Conservation (phyloP, 805 yeast species). For the fission yeast (Schizosaccharomyces pombe) region ASM294v3 CU329670.1:1209501-1210000, state of each 20-base stretch:
- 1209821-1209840: too few relatives aligned
- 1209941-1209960: too few relatives aligned
- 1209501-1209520: constrained; percentile 2
- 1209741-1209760: constrained; percentile 21
- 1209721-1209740: constrained; percentile 34
- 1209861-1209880: too few relatives aligned
- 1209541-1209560: constrained; percentile 4
- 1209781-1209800: constrained; percentile 36
- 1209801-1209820: constrained; percentile 25
- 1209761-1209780: constrained; percentile 64
- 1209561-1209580: constrained; percentile 26
- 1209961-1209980: too few relatives aligned
- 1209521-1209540: background rate
- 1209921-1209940: background rate
- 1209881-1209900: too few relatives aligned
- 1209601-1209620: constrained; percentile 28
- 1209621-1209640: constrained; percentile 21
- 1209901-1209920: background rate
- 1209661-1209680: constrained; percentile 31
- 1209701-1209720: constrained; percentile 48
- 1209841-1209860: background rate
- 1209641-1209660: constrained; percentile 45
- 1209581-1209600: constrained; percentile 58
- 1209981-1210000: background rate
- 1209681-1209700: constrained; percentile 19